These are phyloP conservation scores for Hypomontagnella submonticulosa DNA, from an alignment of 495 filamentous ascomycete genomes.

Conservation along the genomic window DNA sequence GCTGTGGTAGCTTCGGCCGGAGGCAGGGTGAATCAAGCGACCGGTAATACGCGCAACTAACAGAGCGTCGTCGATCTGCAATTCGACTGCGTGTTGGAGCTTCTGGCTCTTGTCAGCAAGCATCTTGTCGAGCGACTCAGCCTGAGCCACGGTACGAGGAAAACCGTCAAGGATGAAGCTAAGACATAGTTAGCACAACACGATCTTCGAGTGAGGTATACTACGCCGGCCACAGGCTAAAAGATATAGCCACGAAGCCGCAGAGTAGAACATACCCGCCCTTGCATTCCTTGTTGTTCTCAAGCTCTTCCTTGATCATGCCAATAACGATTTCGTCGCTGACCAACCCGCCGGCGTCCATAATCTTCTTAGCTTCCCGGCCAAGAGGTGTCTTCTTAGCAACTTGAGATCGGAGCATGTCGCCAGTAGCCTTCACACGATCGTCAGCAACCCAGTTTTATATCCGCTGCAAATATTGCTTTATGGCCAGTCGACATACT, in stretches of 20 bases:
- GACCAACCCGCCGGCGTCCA: slow-evolving; percentile 97
- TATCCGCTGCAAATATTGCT: slow-evolving; percentile 16
- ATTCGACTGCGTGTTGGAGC: slow-evolving; percentile 92
- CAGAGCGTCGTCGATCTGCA: slow-evolving; percentile 94
- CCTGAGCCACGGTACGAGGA: slow-evolving; percentile 94
- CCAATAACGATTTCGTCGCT: slow-evolving; percentile 99
- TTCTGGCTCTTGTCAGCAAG: slow-evolving; percentile 75
- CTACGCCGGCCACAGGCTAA: not conserved
- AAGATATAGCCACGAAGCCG: not conserved
- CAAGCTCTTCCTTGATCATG: slow-evolving; percentile 98
- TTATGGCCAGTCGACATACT: slow-evolving; percentile 66
- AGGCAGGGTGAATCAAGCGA: slow-evolving; percentile 93
- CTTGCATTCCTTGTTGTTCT: slow-evolving; percentile 93
- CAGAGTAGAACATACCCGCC: slow-evolving; percentile 76
- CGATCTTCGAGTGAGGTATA: not conserved
- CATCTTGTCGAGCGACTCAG: slow-evolving; percentile 94
- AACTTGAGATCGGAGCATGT: slow-evolving; percentile 99
- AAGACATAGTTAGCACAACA: slow-evolving; percentile 26
- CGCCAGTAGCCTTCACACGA: slow-evolving; percentile 83
- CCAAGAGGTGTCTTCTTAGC: slow-evolving; percentile 96
- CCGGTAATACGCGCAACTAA: slow-evolving; percentile 97
- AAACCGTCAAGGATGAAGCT: slow-evolving; percentile 99
- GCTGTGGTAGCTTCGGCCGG: slow-evolving; percentile 95
- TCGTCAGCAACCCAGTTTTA: slow-evolving; percentile 23
- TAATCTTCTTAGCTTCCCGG: slow-evolving; percentile 99